Percentiles rank a stretch among this genome's conserved stretches.
phyloP scores from a whole-genome alignment of 2,329 filamentous ascomycete species.

The Fusarium nanum region DNA sequence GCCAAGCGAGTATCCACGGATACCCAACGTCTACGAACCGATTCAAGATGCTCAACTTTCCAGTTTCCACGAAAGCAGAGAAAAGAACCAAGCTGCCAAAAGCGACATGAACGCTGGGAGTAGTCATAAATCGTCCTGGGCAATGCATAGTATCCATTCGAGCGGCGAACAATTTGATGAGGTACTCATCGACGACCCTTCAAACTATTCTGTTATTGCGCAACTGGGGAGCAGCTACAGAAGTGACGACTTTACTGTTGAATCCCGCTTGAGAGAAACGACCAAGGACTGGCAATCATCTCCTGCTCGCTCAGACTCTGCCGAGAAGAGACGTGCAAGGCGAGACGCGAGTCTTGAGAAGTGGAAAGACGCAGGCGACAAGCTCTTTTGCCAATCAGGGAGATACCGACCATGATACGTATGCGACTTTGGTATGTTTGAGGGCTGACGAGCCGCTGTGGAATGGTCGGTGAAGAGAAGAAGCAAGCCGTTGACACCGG shows the following conservation, averaged over 20 bases:
- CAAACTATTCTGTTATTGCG: constrained; percentile 21
- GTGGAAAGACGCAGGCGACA: constrained; percentile 44
- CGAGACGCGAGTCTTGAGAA: constrained; percentile 38
- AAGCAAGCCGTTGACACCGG: background rate
- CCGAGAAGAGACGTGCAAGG: constrained; percentile 28
- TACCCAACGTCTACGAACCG: constrained; percentile 43
- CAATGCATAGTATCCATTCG: background rate
- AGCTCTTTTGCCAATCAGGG: constrained; percentile 34
- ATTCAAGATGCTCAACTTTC: constrained; percentile 21
- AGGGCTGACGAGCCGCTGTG: background rate
- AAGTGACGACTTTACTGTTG: constrained; percentile 7
- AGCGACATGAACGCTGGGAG: background rate
- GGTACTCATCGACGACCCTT: constrained; percentile 10
- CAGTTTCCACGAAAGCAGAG: constrained; percentile 3
- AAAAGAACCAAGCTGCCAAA: constrained; percentile 11
- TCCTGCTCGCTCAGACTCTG: constrained; percentile 3
- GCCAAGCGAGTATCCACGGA: constrained; percentile 36
- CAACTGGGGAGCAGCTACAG: constrained; percentile 28
- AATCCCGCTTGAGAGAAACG: background rate
- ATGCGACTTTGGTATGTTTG: background rate
- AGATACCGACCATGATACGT: constrained; percentile 22
- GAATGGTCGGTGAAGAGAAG: background rate
- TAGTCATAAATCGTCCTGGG: constrained; percentile 12
- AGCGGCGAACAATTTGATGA: constrained; percentile 3
- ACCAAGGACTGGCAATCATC: constrained; percentile 2